Percentiles rank a stretch among this genome's conserved stretches.
Conservation (phyloP, 768 basidiomycete genomes). For the Agaricus blazei region DNA sequence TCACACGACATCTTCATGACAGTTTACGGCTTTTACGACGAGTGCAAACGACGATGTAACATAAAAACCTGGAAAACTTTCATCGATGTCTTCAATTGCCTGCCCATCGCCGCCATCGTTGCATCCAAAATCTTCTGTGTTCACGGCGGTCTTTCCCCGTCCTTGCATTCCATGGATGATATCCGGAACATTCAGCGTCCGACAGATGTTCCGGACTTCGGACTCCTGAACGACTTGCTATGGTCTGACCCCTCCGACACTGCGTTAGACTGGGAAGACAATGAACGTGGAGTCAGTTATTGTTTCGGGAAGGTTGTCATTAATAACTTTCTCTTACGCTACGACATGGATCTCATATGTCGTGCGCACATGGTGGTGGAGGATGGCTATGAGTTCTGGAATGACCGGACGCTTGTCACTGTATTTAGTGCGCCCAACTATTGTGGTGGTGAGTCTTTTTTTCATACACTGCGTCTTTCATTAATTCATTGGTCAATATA, state of each 20-base stretch:
- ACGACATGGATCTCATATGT: slow-evolving; percentile 99
- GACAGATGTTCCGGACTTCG: slow-evolving; percentile 98
- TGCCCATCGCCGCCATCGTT: slow-evolving; percentile 97
- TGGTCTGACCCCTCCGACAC: slow-evolving; percentile 99
- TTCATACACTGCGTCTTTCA: slow-evolving; percentile 11
- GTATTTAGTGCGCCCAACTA: slow-evolving; percentile 99
- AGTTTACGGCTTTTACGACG: slow-evolving; percentile 99
- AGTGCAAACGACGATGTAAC: slow-evolving; percentile 98
- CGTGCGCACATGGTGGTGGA: slow-evolving; percentile 99
- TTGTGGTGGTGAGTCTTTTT: slow-evolving; percentile 72
- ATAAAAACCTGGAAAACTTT: slow-evolving; percentile 99
- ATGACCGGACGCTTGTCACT: slow-evolving; percentile 95
- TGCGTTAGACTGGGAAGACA: slow-evolving; percentile 98
- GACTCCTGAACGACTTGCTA: slow-evolving; percentile 91
- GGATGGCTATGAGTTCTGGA: slow-evolving; percentile 99
- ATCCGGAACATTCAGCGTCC: slow-evolving; percentile 97
- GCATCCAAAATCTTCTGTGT: slow-evolving; percentile 99
- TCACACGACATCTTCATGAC: slow-evolving; percentile 14
- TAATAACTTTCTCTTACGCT: slow-evolving; percentile 89
- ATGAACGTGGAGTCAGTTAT: slow-evolving; percentile 97
- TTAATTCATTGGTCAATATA: slow-evolving; percentile 24
- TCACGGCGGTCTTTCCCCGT: slow-evolving; percentile 92
- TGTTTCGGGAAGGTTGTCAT: slow-evolving; percentile 98
- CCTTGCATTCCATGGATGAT: slow-evolving; percentile 94
- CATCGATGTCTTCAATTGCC: slow-evolving; percentile 98